phyloP scores from a whole-genome alignment of 805 yeast species.

The Sungouiella blattae region DNA sequence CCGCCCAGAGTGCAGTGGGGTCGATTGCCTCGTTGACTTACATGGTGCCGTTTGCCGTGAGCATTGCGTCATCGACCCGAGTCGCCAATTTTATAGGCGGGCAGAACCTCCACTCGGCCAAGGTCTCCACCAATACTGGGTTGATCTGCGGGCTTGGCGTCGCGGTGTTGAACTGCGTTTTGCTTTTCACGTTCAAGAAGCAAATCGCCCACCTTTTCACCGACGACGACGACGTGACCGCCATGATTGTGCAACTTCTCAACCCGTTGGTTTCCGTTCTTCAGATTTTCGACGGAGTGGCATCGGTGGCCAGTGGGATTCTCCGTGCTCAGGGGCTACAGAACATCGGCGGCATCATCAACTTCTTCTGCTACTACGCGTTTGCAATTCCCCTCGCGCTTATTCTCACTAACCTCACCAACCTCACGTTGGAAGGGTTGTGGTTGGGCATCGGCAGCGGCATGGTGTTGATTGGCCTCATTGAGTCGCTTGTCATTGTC shows the following conservation, averaged over 20 bases:
- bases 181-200: slow-evolving; percentile 44
- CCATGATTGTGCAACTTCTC: slow-evolving; percentile 49
- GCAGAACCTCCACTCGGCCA: slow-evolving; percentile 35
- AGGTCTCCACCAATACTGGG: slow-evolving; percentile 32
- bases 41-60: slow-evolving; percentile 45
- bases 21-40: slow-evolving; percentile 43
- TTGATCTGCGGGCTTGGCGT: slow-evolving; percentile 27
- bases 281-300: slow-evolving; percentile 67
- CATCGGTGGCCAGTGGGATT: slow-evolving; percentile 69
- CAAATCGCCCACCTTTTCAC: slow-evolving; percentile 60
- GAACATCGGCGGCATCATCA: slow-evolving; percentile 65
- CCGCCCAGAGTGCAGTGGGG: slow-evolving; percentile 51
- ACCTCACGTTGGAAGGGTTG: slow-evolving; percentile 54
- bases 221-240: slow-evolving; percentile 54
- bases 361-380: slow-evolving; percentile 66
- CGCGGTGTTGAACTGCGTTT: slow-evolving; percentile 37
- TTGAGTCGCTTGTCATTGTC: slow-evolving; percentile 46
- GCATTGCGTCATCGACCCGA: slow-evolving; percentile 43
- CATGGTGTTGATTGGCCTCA: slow-evolving; percentile 48
- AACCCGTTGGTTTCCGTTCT: slow-evolving; percentile 60
- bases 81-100: slow-evolving; percentile 46
- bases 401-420: slow-evolving; percentile 44
- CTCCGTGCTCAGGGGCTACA: slow-evolving; percentile 77
- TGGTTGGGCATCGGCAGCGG: slow-evolving; percentile 77
- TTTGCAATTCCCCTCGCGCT: slow-evolving; percentile 68